Evolutionary conservation across 2,329 filamentous ascomycete genomes (phyloP).

Genomic region (Gyromitra esculenta): DNA sequence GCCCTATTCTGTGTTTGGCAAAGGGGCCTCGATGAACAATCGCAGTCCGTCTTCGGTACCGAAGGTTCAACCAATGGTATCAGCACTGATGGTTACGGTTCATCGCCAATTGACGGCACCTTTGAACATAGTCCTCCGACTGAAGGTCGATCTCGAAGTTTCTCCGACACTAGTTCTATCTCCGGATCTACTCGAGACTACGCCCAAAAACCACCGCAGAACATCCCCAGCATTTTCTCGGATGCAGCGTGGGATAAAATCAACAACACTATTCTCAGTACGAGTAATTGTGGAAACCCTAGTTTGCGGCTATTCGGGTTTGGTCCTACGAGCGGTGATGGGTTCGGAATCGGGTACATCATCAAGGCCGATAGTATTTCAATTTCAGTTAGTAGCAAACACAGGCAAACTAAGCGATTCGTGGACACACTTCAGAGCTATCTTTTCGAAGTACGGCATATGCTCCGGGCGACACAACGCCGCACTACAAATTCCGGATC

Average conservation of each 20-base stretch:
- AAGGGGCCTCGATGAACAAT: slow-evolving; percentile 79
- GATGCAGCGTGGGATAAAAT: slow-evolving; percentile 93
- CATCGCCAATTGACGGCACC: slow-evolving; percentile 57
- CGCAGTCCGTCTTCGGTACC: slow-evolving; percentile 54
- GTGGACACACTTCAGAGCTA: slow-evolving; percentile 91
- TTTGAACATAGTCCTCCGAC: slow-evolving; percentile 59
- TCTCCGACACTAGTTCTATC: slow-evolving; percentile 53
- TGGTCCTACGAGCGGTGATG: slow-evolving; percentile 89
- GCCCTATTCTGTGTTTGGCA: slow-evolving; percentile 96
- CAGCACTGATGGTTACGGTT: slow-evolving; percentile 63
- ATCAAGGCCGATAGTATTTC: slow-evolving; percentile 94
- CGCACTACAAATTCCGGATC: slow-evolving; percentile 67
- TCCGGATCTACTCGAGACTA: slow-evolving; percentile 48
- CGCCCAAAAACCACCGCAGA: slow-evolving; percentile 45
- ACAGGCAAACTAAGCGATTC: slow-evolving; percentile 89
- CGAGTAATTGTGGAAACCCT: slow-evolving; percentile 98
- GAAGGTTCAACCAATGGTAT: slow-evolving; percentile 56
- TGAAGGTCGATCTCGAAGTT: slow-evolving; percentile 42
- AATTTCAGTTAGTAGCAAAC: slow-evolving; percentile 92
- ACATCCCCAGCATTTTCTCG: slow-evolving; percentile 80
- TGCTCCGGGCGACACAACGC: slow-evolving; percentile 75
- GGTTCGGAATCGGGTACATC: slow-evolving; percentile 98
- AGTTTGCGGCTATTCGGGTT: slow-evolving; percentile 95
- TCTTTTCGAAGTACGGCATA: slow-evolving; percentile 85
- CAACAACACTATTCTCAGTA: slow-evolving; percentile 92